Evolutionary conservation across 768 basidiomycete genomes (phyloP).

Genomic region (Leccinellum albellum): DNA sequence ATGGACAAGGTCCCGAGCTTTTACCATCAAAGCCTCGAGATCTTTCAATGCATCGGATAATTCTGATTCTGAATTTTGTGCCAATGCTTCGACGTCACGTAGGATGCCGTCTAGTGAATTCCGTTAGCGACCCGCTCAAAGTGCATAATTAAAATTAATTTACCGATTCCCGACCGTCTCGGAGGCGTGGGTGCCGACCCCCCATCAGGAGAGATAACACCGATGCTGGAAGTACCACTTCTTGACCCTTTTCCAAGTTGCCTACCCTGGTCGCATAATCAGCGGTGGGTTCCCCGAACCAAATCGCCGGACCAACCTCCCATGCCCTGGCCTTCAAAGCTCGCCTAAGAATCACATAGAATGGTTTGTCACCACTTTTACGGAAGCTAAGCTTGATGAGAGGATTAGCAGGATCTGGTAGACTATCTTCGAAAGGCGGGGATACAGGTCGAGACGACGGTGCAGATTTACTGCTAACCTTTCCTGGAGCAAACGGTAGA

Average conservation of each 20-base stretch:
- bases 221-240: constrained; percentile 21
- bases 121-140: constrained; percentile 3
- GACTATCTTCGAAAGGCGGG: constrained; percentile 30
- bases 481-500: constrained; percentile 39
- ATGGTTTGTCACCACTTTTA: constrained; percentile 81
- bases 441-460: constrained; percentile 65
- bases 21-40: constrained; percentile 84
- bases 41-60: constrained; percentile 80
- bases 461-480: constrained; percentile 49
- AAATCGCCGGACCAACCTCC: constrained; percentile 46
- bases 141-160: background rate
- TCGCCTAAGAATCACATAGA: constrained; percentile 74
- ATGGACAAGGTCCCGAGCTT: constrained; percentile 89
- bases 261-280: constrained; percentile 23
- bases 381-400: constrained; percentile 86
- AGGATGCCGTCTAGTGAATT: constrained; percentile 71
- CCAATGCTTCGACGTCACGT: constrained; percentile 64
- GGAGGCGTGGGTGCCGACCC: constrained; percentile 11
- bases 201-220: constrained; percentile 15
- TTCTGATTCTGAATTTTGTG: constrained; percentile 57
- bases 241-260: constrained; percentile 22
- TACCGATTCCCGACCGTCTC: constrained; percentile 31
- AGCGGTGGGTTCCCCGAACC: background rate
- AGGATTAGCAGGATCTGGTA: constrained; percentile 32
- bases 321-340: constrained; percentile 70